Evolutionary conservation across 768 basidiomycete species (phyloP).

Genomic region (Kondoa subrosea): DNA sequence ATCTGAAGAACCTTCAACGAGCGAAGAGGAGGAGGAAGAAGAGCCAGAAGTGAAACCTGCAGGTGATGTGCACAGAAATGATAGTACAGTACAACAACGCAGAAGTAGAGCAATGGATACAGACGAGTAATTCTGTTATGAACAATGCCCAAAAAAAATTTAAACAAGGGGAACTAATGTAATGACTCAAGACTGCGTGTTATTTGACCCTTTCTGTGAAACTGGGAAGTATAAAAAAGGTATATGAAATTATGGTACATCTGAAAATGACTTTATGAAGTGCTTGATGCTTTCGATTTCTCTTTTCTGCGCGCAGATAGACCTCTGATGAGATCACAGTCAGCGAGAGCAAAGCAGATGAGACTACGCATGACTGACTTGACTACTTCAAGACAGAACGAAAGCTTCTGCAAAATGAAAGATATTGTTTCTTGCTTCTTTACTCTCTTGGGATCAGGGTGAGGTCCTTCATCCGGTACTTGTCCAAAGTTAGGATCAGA

Average conservation of each 20-base stretch:
- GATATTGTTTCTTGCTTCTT: slow-evolving; percentile 7
- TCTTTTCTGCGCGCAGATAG: not conserved
- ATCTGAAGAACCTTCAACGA: not conserved
- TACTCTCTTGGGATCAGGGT: slow-evolving; percentile 5
- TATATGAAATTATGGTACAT: not conserved
- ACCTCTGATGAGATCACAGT: not conserved
- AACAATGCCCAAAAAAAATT: too few species aligned
- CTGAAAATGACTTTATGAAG: too few species aligned
- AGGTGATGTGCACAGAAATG: not conserved
- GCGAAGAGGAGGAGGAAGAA: not conserved
- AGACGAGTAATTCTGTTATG: not conserved
- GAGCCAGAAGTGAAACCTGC: not conserved
- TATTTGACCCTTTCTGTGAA: too few species aligned
- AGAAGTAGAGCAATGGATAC: not conserved
- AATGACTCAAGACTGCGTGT: too few species aligned
- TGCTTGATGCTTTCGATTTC: not conserved
- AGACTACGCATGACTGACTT: not conserved
- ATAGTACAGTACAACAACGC: not conserved
- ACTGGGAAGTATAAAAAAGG: too few species aligned
- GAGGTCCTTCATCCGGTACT: not conserved
- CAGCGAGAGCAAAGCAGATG: not conserved
- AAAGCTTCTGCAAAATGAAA: slow-evolving; percentile 54
- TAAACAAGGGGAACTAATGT: too few species aligned
- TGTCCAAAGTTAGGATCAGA: slow-evolving; percentile 13
- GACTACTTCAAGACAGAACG: slow-evolving; percentile 72